Conservation (phyloP, 1,284 basidiomycete genomes). For the Microbotryum intermedium region DNA sequence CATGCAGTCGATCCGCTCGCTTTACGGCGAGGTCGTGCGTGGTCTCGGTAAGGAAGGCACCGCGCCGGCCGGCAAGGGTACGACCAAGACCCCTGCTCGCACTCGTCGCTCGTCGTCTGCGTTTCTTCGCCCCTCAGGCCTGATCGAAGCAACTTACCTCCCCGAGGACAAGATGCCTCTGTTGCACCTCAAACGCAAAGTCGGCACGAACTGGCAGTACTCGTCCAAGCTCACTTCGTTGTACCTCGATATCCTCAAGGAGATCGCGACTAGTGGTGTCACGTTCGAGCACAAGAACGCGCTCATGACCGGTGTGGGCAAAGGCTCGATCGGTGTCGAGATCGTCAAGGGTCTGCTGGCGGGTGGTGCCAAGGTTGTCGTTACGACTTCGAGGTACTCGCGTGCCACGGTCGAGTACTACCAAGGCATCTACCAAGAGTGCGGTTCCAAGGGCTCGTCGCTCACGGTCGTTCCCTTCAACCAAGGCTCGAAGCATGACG, state of each 20-base stretch:
- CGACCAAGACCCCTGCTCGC: constrained; percentile 42
- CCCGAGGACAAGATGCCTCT: constrained; percentile 87
- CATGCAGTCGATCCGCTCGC: constrained; percentile 91
- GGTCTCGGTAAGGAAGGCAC: constrained; percentile 45
- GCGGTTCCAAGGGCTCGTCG: constrained; percentile 86
- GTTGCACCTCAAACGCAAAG: constrained; percentile 92
- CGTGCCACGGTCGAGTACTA: constrained; percentile 75
- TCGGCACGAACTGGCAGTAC: constrained; percentile 93
- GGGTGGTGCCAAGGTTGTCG: constrained; percentile 89
- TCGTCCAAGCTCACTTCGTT: constrained; percentile 77
- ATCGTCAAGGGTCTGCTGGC: constrained; percentile 92
- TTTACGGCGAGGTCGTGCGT: constrained; percentile 89
- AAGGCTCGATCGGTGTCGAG: constrained; percentile 94
- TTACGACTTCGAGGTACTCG: constrained; percentile 73
- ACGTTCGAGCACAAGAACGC: constrained; percentile 99
- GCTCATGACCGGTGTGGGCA: constrained; percentile 91
- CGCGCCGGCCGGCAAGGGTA: constrained; percentile 13
- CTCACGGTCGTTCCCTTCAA: constrained; percentile 98
- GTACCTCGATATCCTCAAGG: constrained; percentile 87
- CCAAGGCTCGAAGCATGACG: constrained; percentile 94
- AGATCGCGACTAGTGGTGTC: constrained; percentile 95
- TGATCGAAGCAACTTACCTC: constrained; percentile 59
- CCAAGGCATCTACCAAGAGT: constrained; percentile 93
- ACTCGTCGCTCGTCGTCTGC: constrained; percentile 81
- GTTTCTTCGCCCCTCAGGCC: constrained; percentile 81